These are phyloP conservation scores for Alternaria sp. DNA, from an alignment of 2,329 filamentous ascomycete genomes.

Conservation along the genomic window DNA sequence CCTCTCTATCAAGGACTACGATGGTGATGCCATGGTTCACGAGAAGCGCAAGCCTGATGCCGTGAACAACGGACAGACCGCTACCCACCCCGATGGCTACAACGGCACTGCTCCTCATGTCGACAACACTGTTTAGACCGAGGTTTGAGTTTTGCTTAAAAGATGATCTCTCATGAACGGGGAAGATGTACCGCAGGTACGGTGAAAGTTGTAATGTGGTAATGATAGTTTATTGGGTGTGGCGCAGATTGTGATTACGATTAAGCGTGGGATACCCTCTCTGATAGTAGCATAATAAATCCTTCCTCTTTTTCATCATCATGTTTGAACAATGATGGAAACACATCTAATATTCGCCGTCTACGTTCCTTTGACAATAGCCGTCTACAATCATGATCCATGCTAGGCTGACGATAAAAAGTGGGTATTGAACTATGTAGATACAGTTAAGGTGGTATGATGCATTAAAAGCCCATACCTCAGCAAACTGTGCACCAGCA, in stretches of 20 bases:
- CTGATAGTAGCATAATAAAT: not conserved
- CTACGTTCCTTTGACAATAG: too few species aligned
- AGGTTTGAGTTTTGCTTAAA: not conserved
- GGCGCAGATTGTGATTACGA: not conserved
- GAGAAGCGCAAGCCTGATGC: constrained; percentile 30
- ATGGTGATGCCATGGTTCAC: constrained; percentile 43
- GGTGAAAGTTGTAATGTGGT: not conserved
- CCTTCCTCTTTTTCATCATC: not conserved
- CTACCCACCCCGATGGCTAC: constrained; percentile 3
- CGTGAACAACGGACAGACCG: not conserved
- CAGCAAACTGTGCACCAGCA: not conserved
- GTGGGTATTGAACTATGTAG: not conserved
- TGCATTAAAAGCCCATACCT: not conserved
- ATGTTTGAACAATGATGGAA: not conserved
- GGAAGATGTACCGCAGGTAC: not conserved
- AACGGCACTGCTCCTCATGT: constrained; percentile 3
- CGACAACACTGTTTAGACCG: not conserved
- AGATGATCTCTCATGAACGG: not conserved
- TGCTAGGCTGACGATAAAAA: not conserved
- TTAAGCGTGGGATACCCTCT: not conserved
- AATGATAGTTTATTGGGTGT: not conserved
- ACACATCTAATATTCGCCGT: not conserved
- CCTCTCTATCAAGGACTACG: constrained; percentile 60
- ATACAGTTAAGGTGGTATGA: not conserved
- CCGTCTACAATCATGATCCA: not conserved